Evolutionary conservation across 169 alveolate species (phyloP).

Genomic region (Babesia ovata): DNA sequence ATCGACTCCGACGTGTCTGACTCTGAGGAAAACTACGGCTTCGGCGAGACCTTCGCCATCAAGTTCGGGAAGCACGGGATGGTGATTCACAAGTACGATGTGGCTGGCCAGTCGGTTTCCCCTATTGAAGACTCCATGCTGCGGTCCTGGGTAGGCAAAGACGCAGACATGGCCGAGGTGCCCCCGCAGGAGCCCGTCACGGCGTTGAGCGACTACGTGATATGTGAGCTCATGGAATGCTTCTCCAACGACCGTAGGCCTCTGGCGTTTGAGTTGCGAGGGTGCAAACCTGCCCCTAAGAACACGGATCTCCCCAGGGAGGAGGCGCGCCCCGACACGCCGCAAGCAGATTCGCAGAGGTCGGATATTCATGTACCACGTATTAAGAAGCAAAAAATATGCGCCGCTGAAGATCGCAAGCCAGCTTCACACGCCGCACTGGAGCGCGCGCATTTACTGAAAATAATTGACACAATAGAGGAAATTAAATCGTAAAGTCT

Average conservation of each 20-base stretch:
- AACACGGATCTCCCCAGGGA: background rate
- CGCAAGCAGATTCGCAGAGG: background rate
- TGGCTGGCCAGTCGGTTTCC: constrained; percentile 6
- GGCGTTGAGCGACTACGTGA: constrained; percentile 7
- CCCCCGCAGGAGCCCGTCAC: constrained; percentile 28
- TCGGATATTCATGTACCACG: background rate
- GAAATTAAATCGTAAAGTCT: background rate
- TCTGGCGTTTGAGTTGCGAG: constrained; percentile 14
- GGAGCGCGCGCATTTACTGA: constrained; percentile 14
- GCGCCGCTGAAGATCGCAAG: background rate
- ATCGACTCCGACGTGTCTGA: constrained; percentile 69
- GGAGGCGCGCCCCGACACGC: background rate
- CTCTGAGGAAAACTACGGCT: constrained; percentile 46
- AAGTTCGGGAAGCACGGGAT: constrained; percentile 6
- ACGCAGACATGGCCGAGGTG: background rate
- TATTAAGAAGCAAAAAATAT: background rate
- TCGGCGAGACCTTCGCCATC: constrained; percentile 53
- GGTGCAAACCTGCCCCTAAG: background rate
- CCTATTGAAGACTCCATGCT: constrained; percentile 49
- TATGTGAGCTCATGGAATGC: constrained; percentile 57
- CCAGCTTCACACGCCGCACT: background rate
- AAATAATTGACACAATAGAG: background rate
- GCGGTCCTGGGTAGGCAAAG: constrained; percentile 33
- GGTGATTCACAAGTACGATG: constrained; percentile 52
- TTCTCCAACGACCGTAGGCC: constrained; percentile 66